phyloP scores from a whole-genome alignment of 139 green algal species.

The Chlamydomonas eustigma region DNA sequence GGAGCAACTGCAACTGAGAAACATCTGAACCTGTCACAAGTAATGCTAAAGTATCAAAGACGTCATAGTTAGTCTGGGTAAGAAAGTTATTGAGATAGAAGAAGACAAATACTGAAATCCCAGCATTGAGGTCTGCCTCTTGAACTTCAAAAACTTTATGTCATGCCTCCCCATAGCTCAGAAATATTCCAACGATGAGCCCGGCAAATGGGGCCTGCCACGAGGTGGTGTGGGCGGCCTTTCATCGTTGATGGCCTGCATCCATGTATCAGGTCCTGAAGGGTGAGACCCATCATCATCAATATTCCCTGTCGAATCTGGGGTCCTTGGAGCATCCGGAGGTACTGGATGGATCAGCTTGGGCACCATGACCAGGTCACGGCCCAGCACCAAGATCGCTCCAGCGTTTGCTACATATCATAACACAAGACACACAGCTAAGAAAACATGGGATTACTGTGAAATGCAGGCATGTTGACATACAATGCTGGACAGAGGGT shows the following conservation, averaged over 20 bases:
- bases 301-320: conserved; percentile 30
- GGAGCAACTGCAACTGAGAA: too few relatives aligned
- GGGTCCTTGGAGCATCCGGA: conserved; percentile 65
- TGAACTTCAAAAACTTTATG: too few relatives aligned
- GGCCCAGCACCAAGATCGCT: conserved; percentile 90
- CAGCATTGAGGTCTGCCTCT: too few relatives aligned
- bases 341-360: conserved; percentile 99
- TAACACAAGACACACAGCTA: too few relatives aligned
- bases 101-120: too few relatives aligned
- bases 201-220: conserved; percentile 58
- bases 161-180: conserved; percentile 22
- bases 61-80: too few relatives aligned
- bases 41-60: too few relatives aligned
- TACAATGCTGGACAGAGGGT: too few relatives aligned
- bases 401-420: conserved; percentile 50
- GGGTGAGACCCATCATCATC: conserved; percentile 9
- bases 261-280: conserved; percentile 51
- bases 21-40: too few relatives aligned
- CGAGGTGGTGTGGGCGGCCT: conserved; percentile 85
- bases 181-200: conserved; percentile 62
- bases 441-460: too few relatives aligned
- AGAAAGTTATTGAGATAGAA: too few relatives aligned
- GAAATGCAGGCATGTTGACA: too few relatives aligned
- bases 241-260: conserved; percentile 84
- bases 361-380: conserved; percentile 95